A percentile compares a stretch with the other conserved stretches of the same genome.
Conservation (phyloP, 2,329 filamentous ascomycete genomes). For the Cryphonectria parasitica region DNA sequence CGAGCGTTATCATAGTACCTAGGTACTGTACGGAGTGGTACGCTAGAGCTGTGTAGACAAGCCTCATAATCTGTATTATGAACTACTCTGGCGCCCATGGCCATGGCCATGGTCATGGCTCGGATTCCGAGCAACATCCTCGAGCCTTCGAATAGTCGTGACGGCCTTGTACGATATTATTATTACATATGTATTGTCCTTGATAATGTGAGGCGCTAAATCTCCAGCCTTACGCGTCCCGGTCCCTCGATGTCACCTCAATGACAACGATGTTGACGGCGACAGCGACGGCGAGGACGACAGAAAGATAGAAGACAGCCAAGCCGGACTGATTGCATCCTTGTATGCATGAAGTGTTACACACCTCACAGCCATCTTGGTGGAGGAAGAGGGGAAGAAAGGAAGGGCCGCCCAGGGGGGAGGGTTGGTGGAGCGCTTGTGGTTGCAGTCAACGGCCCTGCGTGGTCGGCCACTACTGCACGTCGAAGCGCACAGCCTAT, state of each 20-base stretch:
- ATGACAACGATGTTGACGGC: neutral
- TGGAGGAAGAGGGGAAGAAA: neutral
- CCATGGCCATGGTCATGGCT: neutral
- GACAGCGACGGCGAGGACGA: neutral
- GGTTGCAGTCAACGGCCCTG: neutral
- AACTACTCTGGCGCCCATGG: neutral
- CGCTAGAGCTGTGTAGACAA: neutral
- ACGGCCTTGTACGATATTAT: too few relatives aligned
- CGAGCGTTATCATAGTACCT: slow-evolving; percentile 1
- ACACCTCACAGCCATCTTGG: neutral
- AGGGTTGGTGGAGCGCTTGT: neutral
- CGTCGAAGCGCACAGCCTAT: neutral
- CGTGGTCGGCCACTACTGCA: neutral
- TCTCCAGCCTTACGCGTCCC: neutral
- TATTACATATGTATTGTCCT: neutral
- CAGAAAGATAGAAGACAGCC: neutral
- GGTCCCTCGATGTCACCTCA: neutral
- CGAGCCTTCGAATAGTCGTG: too few relatives aligned
- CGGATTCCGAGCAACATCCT: neutral
- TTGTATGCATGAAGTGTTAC: neutral
- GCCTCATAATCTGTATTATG: neutral
- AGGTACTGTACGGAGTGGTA: neutral
- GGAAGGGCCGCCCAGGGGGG: neutral
- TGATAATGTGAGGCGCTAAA: neutral
- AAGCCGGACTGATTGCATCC: neutral